Evolutionary conservation across 345 rosid genomes (phyloP).

Genomic region (Balakata baccata): DNA sequence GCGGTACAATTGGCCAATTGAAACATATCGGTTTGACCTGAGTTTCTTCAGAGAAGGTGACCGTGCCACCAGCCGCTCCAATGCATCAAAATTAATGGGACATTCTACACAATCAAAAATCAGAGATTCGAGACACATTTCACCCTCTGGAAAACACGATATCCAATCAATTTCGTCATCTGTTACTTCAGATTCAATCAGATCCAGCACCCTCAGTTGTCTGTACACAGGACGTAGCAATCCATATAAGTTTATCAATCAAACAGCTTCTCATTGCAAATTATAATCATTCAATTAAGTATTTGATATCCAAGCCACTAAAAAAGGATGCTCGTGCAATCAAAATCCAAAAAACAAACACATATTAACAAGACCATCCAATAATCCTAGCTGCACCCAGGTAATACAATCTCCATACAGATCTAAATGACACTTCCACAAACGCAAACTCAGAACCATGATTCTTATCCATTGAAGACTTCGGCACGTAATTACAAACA

Average conservation of each 20-base stretch:
- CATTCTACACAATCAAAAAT: conserved; percentile 68
- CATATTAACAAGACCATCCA: neutral
- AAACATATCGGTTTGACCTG: conserved; percentile 53
- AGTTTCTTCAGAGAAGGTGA: conserved; percentile 69
- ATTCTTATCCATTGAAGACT: too few relatives aligned
- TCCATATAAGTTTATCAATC: conserved; percentile 11
- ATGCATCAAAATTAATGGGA: conserved; percentile 53
- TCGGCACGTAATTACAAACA: too few relatives aligned
- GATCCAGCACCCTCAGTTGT: conserved; percentile 64
- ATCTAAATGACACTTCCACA: conserved; percentile 29
- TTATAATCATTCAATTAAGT: neutral
- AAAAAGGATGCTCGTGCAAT: neutral
- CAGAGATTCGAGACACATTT: conserved; percentile 57
- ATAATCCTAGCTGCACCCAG: neutral
- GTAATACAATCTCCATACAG: conserved; percentile 10
- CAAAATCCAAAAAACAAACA: neutral
- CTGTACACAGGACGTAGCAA: conserved; percentile 37
- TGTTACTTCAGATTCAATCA: conserved; percentile 65
- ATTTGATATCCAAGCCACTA: neutral
- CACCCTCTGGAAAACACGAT: conserved; percentile 63
- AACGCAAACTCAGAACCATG: neutral
- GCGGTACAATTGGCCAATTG: conserved; percentile 53
- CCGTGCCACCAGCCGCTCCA: conserved; percentile 68
- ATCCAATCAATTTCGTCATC: conserved; percentile 79
- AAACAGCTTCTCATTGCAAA: conserved; percentile 8